Evolutionary conservation across 352 stramenopile genomes (phyloP), one percentile per base, ranked within the genome.

Genomic region (Phytophthora melonis): DNA sequence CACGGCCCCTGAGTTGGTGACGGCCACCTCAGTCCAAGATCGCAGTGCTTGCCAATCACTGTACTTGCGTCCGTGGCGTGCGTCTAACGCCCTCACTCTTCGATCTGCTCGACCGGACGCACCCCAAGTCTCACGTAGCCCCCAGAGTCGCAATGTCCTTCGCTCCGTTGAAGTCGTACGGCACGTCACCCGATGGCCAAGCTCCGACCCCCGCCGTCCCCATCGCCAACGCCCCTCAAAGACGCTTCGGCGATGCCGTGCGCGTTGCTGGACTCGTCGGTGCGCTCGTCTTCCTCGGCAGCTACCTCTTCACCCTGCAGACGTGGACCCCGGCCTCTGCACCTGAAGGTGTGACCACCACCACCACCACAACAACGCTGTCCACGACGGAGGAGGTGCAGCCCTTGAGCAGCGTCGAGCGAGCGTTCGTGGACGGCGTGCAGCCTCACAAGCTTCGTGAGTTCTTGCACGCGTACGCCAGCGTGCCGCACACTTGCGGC

Each of bases 401-500:
- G 10, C 41, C 59, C 10, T 65, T 80, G 56, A 74, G 34, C 49
- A 54, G 1, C 41, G 53, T 64, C 4, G 69, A 80, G 41, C 50
- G 71, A 36, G 27, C 59, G 6, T 80, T 78, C 53, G 43, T 80
- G 18, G 65, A 70, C 11, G 60, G 36, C 13, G 74, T 80, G 0
- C 7, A 75, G 25, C 55, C 63, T 1, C 9, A 49, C 1, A 75
- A 81, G 47, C 58, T 81, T 21, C 61, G 70, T n/a, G 61, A 72
- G 39, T 81, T 75, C 49, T 65, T 75, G 5, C 70, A 67, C 36
- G 66, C 74, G 32, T 80, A 78, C 45, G 64, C 74, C 13, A 77
- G 73, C 27, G 69, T 75, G 27, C 82, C 82, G 11, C 82, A 89
- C 59, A 55, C 71, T 0, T 78, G 68, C 1, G 82, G 82, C 19